Percentiles rank a stretch among this genome's conserved stretches.
Conservation (phyloP, 2,329 filamentous ascomycete genomes). For the Sporothrix humicola region DNA sequence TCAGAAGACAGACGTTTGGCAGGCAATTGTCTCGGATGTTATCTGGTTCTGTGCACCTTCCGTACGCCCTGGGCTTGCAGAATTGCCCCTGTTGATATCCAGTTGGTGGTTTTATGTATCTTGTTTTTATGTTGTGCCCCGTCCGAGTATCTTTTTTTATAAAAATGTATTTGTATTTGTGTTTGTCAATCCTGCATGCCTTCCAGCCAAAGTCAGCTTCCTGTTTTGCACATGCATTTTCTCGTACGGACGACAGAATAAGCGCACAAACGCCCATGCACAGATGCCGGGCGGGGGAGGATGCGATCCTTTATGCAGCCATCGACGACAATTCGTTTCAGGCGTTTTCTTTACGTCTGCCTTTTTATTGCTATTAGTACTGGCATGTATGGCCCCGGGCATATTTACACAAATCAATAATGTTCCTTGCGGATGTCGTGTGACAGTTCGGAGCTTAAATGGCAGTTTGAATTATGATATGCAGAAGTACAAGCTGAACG, state of each 20-base stretch:
- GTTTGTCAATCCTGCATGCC: not conserved
- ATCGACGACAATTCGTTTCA: not conserved
- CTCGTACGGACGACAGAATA: not conserved
- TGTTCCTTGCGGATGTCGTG: conserved; percentile 28
- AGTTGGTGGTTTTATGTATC: not conserved
- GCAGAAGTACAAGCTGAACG: not conserved
- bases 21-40: conserved; percentile 34
- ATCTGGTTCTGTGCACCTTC: conserved; percentile 14
- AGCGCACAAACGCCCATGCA: not conserved
- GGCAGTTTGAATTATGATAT: not conserved
- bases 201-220: not conserved
- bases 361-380: no score
- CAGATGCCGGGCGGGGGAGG: not conserved
- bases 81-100: not conserved
- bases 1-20: conserved; percentile 16
- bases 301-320: conserved; percentile 22
- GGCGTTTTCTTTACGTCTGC: not conserved
- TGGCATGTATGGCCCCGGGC: no score
- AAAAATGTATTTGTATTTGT: not conserved
- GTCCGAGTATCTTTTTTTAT: no score
- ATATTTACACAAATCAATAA: not conserved
- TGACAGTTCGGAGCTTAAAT: conserved; percentile 27
- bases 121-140: not conserved
- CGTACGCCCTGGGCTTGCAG: not conserved
- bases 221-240: not conserved